A percentile compares a stretch with the other conserved stretches of the same genome.
Conservation (phyloP, 1,139 yeast genomes). For the Lodderomyces metapsilosis region DNA sequence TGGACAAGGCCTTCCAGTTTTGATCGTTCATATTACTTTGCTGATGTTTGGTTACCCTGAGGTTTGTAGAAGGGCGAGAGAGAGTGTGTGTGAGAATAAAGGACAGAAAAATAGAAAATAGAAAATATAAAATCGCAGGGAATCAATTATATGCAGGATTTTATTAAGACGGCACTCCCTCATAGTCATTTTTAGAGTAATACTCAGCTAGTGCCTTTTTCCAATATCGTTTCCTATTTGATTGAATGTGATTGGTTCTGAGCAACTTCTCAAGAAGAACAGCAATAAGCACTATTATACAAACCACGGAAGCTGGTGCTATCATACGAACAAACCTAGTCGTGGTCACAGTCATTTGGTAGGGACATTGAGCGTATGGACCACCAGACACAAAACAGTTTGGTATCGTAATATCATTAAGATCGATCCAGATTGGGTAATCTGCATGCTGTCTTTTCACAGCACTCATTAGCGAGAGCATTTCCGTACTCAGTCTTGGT, state of each 20-base stretch:
- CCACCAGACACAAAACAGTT: conserved; percentile 91
- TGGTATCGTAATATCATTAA: conserved; percentile 71
- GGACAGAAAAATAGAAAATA: background rate
- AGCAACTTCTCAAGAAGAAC: conserved; percentile 37
- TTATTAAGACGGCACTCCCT: conserved; percentile 51
- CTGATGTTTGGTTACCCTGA: background rate
- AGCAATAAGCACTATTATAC: conserved; percentile 45
- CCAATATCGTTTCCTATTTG: conserved; percentile 44
- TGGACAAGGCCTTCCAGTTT: conserved; percentile 67
- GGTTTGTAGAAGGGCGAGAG: background rate
- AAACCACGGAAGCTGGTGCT: conserved; percentile 64
- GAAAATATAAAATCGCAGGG: background rate
- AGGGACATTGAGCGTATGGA: conserved; percentile 76
- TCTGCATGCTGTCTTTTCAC: conserved; percentile 18
- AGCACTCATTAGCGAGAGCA: conserved; percentile 28
- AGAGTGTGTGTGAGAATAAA: background rate
- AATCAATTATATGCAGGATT: conserved; percentile 4
- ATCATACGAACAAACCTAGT: conserved; percentile 62
- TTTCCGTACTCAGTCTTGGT: conserved; percentile 52
- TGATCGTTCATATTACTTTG: conserved; percentile 42
- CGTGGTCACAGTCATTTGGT: conserved; percentile 53
- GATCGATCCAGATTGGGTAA: conserved; percentile 70
- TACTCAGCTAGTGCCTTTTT: conserved; percentile 34
- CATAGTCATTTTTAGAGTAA: conserved; percentile 38
- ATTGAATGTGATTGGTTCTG: conserved; percentile 37